These are phyloP conservation scores for Nitzschia sp. DNA, from an alignment of 108 stramenopile genomes.

Conservation along the genomic window DNA sequence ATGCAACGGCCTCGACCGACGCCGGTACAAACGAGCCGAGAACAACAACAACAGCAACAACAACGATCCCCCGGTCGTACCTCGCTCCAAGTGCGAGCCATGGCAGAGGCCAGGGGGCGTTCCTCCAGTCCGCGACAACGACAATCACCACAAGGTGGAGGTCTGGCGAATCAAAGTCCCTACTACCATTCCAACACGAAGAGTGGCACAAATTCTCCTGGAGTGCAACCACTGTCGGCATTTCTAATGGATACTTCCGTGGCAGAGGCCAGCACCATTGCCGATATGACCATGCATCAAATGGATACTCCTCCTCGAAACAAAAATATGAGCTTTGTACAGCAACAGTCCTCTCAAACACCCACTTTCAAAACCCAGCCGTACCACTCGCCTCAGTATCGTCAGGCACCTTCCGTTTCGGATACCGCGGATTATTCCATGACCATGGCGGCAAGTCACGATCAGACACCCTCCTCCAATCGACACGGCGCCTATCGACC, in stretches of 20 bases:
- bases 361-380: slow-evolving; percentile 6
- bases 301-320: slow-evolving; percentile 9
- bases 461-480: neutral
- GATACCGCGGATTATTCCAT: neutral
- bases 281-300: slow-evolving; percentile 12
- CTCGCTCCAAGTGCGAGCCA: neutral
- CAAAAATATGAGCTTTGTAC: neutral
- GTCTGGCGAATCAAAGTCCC: too few species aligned
- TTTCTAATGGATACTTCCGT: slow-evolving; percentile 6
- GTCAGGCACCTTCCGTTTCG: neutral
- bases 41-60: neutral
- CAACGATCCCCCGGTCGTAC: neutral
- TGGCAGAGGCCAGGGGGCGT: neutral
- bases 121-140: neutral
- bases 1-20: neutral
- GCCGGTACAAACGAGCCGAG: neutral
- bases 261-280: slow-evolving; percentile 7
- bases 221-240: slow-evolving; percentile 2
- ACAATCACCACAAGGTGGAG: neutral
- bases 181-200: neutral
- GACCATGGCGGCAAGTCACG: neutral
- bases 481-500: slow-evolving; percentile 1
- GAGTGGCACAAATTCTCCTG: neutral
- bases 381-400: neutral
- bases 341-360: neutral